Conservation (phyloP, 352 stramenopile species). For the Globisporangium middletonii region DNA sequence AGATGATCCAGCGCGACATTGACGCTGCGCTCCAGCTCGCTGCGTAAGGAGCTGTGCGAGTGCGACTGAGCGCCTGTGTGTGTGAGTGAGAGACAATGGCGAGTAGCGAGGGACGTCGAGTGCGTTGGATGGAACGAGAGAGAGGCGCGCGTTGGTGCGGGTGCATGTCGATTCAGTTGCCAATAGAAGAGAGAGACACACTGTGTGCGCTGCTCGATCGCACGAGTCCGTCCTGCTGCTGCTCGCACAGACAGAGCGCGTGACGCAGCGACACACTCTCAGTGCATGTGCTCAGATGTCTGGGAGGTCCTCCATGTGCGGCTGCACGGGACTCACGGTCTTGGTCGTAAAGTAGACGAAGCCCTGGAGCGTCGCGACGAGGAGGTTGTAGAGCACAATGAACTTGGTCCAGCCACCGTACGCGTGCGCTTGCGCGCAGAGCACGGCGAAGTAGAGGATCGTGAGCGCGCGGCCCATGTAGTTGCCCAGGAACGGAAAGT, state of each 20-base stretch:
- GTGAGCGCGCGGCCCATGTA: conserved; percentile 79
- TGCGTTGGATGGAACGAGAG: neutral
- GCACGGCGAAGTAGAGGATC: conserved; percentile 75
- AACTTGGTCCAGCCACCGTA: conserved; percentile 68
- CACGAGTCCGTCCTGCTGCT: neutral
- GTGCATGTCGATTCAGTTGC: neutral
- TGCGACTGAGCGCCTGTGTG: neutral
- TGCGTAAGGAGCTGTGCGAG: neutral
- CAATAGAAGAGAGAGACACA: neutral
- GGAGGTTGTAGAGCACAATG: conserved; percentile 70
- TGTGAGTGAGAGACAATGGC: neutral
- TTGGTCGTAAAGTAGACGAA: conserved; percentile 83
- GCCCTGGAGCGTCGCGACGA: conserved; percentile 67
- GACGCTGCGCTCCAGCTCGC: conserved; percentile 8
- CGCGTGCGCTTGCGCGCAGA: conserved; percentile 62
- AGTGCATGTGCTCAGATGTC: conserved; percentile 28
- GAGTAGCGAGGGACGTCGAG: neutral
- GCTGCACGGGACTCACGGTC: conserved; percentile 47
- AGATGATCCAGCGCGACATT: conserved; percentile 66
- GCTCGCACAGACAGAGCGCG: neutral
- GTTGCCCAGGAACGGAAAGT: conserved; percentile 84
- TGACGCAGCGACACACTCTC: neutral
- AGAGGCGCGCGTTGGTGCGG: neutral
- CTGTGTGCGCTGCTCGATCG: neutral
- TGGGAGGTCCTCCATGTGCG: conserved; percentile 62